Percentiles rank a stretch among this genome's conserved stretches.
These are phyloP conservation scores for Fusarium chaquense DNA, from an alignment of 2,329 filamentous ascomycete genomes.

Conservation along the genomic window DNA sequence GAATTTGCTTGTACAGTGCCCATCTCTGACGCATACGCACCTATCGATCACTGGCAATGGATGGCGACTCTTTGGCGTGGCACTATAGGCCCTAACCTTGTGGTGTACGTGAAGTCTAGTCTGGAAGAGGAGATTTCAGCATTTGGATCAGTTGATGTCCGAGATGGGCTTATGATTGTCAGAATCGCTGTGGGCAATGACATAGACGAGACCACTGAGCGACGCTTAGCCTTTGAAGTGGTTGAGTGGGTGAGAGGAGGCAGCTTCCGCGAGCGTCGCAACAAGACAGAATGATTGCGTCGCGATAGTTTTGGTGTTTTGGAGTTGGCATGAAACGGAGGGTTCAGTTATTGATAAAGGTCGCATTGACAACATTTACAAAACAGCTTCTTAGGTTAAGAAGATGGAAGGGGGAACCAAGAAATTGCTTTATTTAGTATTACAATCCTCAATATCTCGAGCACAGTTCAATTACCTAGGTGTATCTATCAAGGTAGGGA, in stretches of 20 bases:
- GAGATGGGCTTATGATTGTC: slow-evolving; percentile 65
- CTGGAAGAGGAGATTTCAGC: slow-evolving; percentile 53
- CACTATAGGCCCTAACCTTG: slow-evolving; percentile 83
- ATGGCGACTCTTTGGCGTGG: slow-evolving; percentile 94
- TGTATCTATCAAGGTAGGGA: neutral
- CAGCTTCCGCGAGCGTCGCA: slow-evolving; percentile 53
- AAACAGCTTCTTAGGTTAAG: neutral
- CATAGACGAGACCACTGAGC: slow-evolving; percentile 76
- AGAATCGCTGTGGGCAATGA: slow-evolving; percentile 58
- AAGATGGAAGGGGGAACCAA: neutral
- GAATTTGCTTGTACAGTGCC: slow-evolving; percentile 78
- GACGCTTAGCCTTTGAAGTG: slow-evolving; percentile 87
- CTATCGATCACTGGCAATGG: slow-evolving; percentile 97
- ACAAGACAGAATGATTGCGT: slow-evolving; percentile 24
- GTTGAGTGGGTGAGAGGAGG: slow-evolving; percentile 78
- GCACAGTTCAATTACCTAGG: slow-evolving; percentile 11
- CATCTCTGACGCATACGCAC: slow-evolving; percentile 80
- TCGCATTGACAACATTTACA: slow-evolving; percentile 1
- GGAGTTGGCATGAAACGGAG: slow-evolving; percentile 1
- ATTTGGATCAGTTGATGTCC: slow-evolving; percentile 67
- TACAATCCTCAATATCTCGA: slow-evolving; percentile 14
- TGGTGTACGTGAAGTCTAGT: slow-evolving; percentile 71
- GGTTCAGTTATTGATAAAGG: neutral
- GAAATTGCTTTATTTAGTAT: slow-evolving; percentile 17
- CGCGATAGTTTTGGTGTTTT: slow-evolving; percentile 3